Conservation (phyloP, 225 moss, liverwort and hornwort species). For the Pseudoscleropodium purum region DNA sequence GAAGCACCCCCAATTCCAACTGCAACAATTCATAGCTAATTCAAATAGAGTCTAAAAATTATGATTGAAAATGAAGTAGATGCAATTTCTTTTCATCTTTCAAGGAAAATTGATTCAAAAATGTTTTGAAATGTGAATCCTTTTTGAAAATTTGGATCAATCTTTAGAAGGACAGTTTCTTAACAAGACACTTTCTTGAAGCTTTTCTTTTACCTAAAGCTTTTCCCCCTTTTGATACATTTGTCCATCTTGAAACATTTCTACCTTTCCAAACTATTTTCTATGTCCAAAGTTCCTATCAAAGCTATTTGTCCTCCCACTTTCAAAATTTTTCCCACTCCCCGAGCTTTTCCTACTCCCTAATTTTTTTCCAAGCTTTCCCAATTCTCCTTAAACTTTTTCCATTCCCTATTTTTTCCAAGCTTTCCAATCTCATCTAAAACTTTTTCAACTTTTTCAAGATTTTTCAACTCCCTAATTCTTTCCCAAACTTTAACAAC, state of each 20-base stretch:
- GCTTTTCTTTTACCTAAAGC: background rate
- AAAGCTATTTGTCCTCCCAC: background rate
- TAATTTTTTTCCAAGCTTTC: too few species aligned
- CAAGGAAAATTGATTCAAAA: background rate
- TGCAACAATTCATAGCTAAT: background rate
- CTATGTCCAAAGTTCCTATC: background rate
- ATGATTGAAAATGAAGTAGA: background rate
- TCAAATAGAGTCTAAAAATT: background rate
- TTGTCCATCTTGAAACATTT: background rate
- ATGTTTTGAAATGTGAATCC: background rate
- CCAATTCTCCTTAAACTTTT: background rate
- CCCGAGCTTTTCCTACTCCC: background rate
- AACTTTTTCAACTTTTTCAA: too few species aligned
- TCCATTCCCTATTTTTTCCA: too few species aligned
- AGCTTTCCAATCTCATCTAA: too few species aligned
- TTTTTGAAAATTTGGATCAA: accelerated
- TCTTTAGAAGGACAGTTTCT: accelerated
- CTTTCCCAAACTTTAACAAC: too few species aligned
- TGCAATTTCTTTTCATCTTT: accelerated
- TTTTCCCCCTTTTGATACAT: accelerated
- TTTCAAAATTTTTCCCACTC: background rate
- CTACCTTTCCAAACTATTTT: background rate
- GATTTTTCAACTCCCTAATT: too few species aligned
- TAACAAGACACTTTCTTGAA: accelerated
- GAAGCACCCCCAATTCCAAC: accelerated